Conservation (phyloP, 768 basidiomycete species). For the Grammothele lineata region DNA sequence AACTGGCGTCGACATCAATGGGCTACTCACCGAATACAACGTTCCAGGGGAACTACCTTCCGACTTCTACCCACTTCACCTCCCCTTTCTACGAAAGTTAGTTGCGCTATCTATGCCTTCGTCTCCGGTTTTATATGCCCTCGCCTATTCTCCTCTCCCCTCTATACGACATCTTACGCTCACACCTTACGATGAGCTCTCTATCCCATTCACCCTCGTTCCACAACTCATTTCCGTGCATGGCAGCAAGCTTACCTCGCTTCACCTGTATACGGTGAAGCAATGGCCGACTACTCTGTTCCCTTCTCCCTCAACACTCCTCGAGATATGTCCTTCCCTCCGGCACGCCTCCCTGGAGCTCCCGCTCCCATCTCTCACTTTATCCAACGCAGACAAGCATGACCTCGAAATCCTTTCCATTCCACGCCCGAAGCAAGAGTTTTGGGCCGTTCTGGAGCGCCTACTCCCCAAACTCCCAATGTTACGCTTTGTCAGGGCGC, state of each 20-base stretch:
- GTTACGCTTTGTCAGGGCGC: slow-evolving; percentile 51
- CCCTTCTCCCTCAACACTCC: slow-evolving; percentile 21
- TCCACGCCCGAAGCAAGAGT: slow-evolving; percentile 63
- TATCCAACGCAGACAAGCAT: slow-evolving; percentile 27
- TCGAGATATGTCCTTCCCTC: slow-evolving; percentile 31
- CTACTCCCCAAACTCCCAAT: slow-evolving; percentile 53
- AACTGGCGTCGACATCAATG: slow-evolving; percentile 49
- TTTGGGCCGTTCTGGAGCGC: slow-evolving; percentile 51
- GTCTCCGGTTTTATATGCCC: slow-evolving; percentile 56
- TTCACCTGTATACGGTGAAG: slow-evolving; percentile 67
- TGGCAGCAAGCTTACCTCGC: slow-evolving; percentile 52
- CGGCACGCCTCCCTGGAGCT: slow-evolving; percentile 70
- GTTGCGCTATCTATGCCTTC: slow-evolving; percentile 63
- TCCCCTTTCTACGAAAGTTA: slow-evolving; percentile 56
- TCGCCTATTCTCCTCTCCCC: slow-evolving; percentile 60
- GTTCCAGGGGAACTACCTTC: slow-evolving; percentile 11
- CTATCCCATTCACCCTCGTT: slow-evolving; percentile 52
- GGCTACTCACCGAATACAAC: slow-evolving; percentile 33
- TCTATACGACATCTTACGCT: slow-evolving; percentile 58
- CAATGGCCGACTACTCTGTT: slow-evolving; percentile 32
- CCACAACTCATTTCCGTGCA: slow-evolving; percentile 58
- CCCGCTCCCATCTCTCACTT: slow-evolving; percentile 52
- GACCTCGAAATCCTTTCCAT: slow-evolving; percentile 66
- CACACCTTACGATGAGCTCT: slow-evolving; percentile 70
- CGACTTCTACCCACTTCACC: slow-evolving; percentile 42